Evolutionary conservation across 2,329 filamentous ascomycete species (phyloP).

Genomic region (Diplodia mutila): DNA sequence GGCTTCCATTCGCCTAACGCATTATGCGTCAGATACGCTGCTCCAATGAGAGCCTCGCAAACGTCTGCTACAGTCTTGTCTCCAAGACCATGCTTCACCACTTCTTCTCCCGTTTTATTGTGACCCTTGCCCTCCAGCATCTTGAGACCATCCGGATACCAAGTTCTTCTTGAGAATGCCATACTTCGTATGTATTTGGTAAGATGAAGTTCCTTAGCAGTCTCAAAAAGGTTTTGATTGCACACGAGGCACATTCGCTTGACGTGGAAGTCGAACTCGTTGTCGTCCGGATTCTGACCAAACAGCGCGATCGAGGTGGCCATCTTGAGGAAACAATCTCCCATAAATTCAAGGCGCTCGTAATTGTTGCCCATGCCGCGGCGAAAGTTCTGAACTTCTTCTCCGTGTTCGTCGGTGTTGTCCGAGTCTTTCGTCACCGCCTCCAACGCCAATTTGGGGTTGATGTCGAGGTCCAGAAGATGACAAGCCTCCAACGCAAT

Average conservation of each 20-base stretch:
- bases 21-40: conserved; percentile 66
- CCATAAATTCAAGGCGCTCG: conserved; percentile 89
- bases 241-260: conserved; percentile 88
- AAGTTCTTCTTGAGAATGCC: conserved; percentile 73
- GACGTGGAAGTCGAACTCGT: conserved; percentile 87
- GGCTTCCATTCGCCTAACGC: conserved; percentile 45
- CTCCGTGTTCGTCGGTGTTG: conserved; percentile 73
- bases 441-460: conserved; percentile 75
- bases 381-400: conserved; percentile 73
- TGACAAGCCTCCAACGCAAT: conserved; percentile 77
- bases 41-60: conserved; percentile 91
- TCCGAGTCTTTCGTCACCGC: conserved; percentile 92
- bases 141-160: conserved; percentile 83
- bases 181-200: conserved; percentile 82
- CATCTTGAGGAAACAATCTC: conserved; percentile 95
- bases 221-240: conserved; percentile 86
- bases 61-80: conserved; percentile 95
- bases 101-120: conserved; percentile 50
- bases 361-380: conserved; percentile 93
- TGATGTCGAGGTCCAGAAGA: conserved; percentile 66
- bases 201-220: conserved; percentile 67
- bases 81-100: conserved; percentile 67
- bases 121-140: conserved; percentile 72
- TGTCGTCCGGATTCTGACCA: conserved; percentile 72
- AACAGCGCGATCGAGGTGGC: conserved; percentile 88